Evolutionary conservation across 345 rosid species (phyloP).

Genomic region (Pugionium cornutum): DNA sequence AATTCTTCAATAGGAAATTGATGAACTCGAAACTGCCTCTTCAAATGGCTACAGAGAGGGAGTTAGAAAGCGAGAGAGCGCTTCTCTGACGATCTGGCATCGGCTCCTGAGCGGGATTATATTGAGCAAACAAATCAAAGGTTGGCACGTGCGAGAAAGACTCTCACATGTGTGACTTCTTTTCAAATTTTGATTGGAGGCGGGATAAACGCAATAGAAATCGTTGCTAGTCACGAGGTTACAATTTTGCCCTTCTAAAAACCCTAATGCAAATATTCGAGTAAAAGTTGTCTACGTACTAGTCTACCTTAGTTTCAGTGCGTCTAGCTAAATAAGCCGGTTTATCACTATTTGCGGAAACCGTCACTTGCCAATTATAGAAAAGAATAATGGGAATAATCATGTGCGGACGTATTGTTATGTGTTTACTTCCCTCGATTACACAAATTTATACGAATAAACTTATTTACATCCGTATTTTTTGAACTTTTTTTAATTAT

Average conservation of each 20-base stretch:
- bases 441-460: too few species aligned
- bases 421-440: too few species aligned
- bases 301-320: conserved; percentile 6
- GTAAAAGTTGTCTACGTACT: neutral
- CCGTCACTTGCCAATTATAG: too few species aligned
- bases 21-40: conserved; percentile 12
- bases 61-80: conserved; percentile 11
- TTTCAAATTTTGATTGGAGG: conserved; percentile 31
- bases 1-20: conserved; percentile 16
- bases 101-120: conserved; percentile 41
- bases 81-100: conserved; percentile 11
- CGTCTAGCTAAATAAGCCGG: neutral
- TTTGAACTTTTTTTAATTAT: too few species aligned
- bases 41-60: neutral
- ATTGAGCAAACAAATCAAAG: neutral
- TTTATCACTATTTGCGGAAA: neutral
- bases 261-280: conserved; percentile 1
- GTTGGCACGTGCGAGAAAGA: conserved; percentile 20
- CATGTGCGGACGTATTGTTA: neutral
- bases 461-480: too few species aligned
- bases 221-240: neutral
- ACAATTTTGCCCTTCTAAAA: conserved; percentile 19
- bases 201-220: conserved; percentile 13
- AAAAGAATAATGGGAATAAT: neutral
- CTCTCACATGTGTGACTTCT: conserved; percentile 3